Percentiles rank a stretch among this genome's conserved stretches.
phyloP scores from a whole-genome alignment of 2,329 filamentous ascomycete genomes.

The Calycina herbarum region DNA sequence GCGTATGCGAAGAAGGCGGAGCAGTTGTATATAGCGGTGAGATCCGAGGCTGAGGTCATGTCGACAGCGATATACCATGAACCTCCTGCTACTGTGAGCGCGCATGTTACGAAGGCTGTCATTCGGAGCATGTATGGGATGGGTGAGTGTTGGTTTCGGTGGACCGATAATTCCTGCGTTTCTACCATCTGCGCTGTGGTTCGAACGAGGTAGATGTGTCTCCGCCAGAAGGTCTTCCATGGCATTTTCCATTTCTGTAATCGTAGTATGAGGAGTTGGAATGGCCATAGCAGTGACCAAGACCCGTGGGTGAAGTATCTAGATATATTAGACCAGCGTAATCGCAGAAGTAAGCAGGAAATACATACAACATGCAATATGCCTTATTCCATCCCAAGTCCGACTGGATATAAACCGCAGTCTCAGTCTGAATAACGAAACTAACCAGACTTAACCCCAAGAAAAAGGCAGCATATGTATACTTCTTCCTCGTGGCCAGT shows the following conservation, averaged over 20 bases:
- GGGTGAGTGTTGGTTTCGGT: constrained; percentile 52
- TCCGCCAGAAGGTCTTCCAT: constrained; percentile 83
- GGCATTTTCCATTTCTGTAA: constrained; percentile 75
- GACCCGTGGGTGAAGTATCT: constrained; percentile 90
- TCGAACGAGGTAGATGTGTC: constrained; percentile 62
- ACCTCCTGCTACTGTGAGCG: constrained; percentile 85
- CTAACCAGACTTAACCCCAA: constrained; percentile 78
- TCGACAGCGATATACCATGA: constrained; percentile 97
- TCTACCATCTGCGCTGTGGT: constrained; percentile 83
- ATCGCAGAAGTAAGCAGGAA: background rate
- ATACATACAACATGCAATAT: constrained; percentile 91
- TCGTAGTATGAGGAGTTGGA: constrained; percentile 77
- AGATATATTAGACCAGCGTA: constrained; percentile 15
- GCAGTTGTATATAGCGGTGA: constrained; percentile 99
- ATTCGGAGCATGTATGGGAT: constrained; percentile 75
- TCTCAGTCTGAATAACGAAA: constrained; percentile 94
- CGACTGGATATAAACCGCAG: constrained; percentile 91
- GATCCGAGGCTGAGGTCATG: constrained; percentile 86
- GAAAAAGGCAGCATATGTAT: constrained; percentile 84
- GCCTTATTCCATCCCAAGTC: constrained; percentile 94
- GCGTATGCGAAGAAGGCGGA: constrained; percentile 98
- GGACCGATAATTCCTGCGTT: constrained; percentile 69
- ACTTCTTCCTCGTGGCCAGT: constrained; percentile 73
- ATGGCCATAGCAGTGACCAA: constrained; percentile 86
- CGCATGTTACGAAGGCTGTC: constrained; percentile 78